Evolutionary conservation across 148 eudicot species (phyloP), one percentile per base, ranked within the genome.

Genomic region (Chenopodium formosanum): DNA sequence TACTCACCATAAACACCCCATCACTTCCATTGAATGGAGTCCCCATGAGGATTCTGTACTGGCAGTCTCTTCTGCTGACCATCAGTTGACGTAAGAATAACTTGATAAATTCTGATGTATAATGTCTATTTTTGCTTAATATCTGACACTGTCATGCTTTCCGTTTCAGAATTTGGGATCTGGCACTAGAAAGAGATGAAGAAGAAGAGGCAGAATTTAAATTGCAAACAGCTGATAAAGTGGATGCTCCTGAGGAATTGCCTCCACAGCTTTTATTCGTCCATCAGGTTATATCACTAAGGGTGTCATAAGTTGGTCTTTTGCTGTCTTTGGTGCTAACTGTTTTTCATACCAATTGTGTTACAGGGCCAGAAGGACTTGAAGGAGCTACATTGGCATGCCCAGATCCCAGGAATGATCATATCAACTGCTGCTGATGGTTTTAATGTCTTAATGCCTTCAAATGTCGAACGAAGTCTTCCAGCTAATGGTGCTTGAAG

Each of bases 21-120:
- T 96, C 79, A 96, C 99, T 74, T 96, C 99, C 40, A 92, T 96
- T 58, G 98, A 96, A 84, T 96, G 99, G 99, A 94, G 98, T 80
- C 94, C 97, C 9, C 99, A 94, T 74, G 98, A 94, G 87, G 90
- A 90, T 46, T 94, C 99, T 52, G 91, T 97, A 60, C 84, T 96
- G 83, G 93, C 98, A 47, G 97, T 92, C 75, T 83, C 95, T 77
- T 96, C 99, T 81, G 81, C 98, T 0, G 99, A 96, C 81, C 90
- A 96, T 89, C 99, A 92, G 83, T 86, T 96, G 70, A 92, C 99
- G 98, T 96, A 89, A 88, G 93, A 83, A 56, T 71, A 53, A 40
- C 9, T 77, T 25, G 23, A 79, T 70, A 2, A 69, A 1, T 66
- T 32, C 5, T 75, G 23, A 32, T 25, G 3, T 34, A 12, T 82